These are phyloP conservation scores for Candida gigantensis DNA, from an alignment of 1,139 yeast species.

Conservation along the genomic window DNA sequence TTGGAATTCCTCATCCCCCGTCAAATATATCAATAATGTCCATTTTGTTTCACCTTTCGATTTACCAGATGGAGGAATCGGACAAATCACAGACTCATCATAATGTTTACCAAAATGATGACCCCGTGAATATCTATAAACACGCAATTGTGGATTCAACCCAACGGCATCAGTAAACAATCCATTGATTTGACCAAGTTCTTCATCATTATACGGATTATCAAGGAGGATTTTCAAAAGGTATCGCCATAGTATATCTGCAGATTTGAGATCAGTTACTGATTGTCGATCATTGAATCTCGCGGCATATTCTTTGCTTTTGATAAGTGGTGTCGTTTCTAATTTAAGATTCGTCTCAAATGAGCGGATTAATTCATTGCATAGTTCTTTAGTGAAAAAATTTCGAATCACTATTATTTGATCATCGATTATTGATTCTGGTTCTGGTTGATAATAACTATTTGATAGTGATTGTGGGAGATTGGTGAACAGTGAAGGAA, in stretches of 20 bases:
- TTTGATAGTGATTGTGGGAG: constrained; percentile 22
- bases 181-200: constrained; percentile 21
- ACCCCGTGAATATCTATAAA: constrained; percentile 58
- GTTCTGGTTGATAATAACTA: constrained; percentile 35
- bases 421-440: constrained; percentile 30
- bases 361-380: constrained; percentile 45
- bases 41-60: constrained; percentile 49
- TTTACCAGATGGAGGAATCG: constrained; percentile 19
- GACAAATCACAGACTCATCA: constrained; percentile 55
- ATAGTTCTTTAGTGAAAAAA: constrained; percentile 43
- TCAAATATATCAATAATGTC: constrained; percentile 61
- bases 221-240: constrained; percentile 34
- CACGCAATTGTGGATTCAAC: constrained; percentile 57
- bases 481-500: constrained; percentile 31
- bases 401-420: constrained; percentile 50
- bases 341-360: constrained; percentile 34
- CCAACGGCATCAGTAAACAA: constrained; percentile 46
- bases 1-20: constrained; percentile 55
- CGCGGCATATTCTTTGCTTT: constrained; percentile 57
- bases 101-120: constrained; percentile 66
- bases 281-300: constrained; percentile 57
- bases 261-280: constrained; percentile 39
- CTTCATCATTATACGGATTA: constrained; percentile 34
- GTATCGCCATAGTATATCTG: constrained; percentile 48
- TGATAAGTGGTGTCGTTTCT: constrained; percentile 52